A percentile compares a stretch with the other conserved stretches of the same genome.
phyloP scores from a whole-genome alignment of 2,329 filamentous ascomycete species.

The Trichoderma endophyticum region DNA sequence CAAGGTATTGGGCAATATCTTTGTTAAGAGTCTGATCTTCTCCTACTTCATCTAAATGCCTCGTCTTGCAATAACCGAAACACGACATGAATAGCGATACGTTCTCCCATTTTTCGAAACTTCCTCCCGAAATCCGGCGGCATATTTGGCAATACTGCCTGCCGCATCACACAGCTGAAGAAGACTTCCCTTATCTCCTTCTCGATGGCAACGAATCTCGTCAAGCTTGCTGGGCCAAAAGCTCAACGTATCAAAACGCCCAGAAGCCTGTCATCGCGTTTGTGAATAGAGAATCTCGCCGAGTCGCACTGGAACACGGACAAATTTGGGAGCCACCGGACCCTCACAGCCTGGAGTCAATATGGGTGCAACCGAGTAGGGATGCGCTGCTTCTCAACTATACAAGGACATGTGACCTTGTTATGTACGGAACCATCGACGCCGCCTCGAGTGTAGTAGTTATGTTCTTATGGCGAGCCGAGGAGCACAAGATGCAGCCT shows the following conservation, averaged over 20 bases:
- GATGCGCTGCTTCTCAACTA: background rate
- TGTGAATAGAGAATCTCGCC: background rate
- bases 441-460: background rate
- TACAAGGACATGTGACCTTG: background rate
- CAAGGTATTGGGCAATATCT: background rate
- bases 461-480: background rate
- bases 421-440: background rate
- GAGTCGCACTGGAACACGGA: background rate
- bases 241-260: conserved; percentile 3
- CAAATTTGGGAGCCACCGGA: background rate
- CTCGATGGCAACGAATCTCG: conserved; percentile 12
- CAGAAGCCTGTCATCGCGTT: background rate
- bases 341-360: background rate
- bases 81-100: background rate
- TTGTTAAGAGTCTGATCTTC: accelerated
- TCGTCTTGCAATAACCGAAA: background rate
- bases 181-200: background rate
- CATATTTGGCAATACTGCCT: background rate
- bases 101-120: background rate
- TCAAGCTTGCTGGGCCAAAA: conserved; percentile 5
- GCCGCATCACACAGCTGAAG: conserved; percentile 1
- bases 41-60: background rate
- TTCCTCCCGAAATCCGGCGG: background rate
- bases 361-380: background rate
- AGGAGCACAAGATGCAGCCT: background rate